Evolutionary conservation across 805 yeast species (phyloP), one percentile per base, ranked within the genome.

Genomic region (Hemisphaericaspora nanyangensis): DNA sequence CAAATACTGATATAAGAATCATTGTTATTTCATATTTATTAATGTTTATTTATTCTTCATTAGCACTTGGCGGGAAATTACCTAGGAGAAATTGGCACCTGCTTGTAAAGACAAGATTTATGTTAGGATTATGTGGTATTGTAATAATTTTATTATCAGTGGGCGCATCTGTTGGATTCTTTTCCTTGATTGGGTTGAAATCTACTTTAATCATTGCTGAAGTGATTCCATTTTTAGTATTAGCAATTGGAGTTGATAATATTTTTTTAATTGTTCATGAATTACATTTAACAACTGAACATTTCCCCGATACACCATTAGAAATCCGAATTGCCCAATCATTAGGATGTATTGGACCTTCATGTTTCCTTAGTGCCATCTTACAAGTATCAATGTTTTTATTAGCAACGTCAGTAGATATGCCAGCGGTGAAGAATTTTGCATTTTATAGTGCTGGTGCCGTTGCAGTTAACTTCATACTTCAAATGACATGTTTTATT

Each of bases 231-330:
- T 91, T 91, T 55, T 67, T 91, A 51, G 85, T 91, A 11, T 69
- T 91, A 42, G 99, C 99, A 0, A 82, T 91, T 40, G 99, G 99
- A n/a, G 88, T 91, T 19, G 99, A 91, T 62, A 91, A 91, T 57
- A 85, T 91, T 18, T 93, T 90, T 54, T 65, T 91, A 47, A 77
- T 91, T 16, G 82, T 88, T 1, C 90, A 90, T 55, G 95, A 89
- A 52, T 67, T 86, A 34, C 76, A 80, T 31, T 62, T 70, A 15
- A 74, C 80, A 20, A 75, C 75, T 34, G 71, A 63, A 10, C 48
- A 71, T 2, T 56, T 63, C 33, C 75, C 79, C 1, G 42, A 42
- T 2, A 34, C 42, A 15, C 51, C 76, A 0, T 59, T 82, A 1
- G 79, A 80, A 29, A 71, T 75, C 34, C 70, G 88, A 39, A 69